Conservation (phyloP, 306 rosid species). For the Mimosa bimucronata region DNA sequence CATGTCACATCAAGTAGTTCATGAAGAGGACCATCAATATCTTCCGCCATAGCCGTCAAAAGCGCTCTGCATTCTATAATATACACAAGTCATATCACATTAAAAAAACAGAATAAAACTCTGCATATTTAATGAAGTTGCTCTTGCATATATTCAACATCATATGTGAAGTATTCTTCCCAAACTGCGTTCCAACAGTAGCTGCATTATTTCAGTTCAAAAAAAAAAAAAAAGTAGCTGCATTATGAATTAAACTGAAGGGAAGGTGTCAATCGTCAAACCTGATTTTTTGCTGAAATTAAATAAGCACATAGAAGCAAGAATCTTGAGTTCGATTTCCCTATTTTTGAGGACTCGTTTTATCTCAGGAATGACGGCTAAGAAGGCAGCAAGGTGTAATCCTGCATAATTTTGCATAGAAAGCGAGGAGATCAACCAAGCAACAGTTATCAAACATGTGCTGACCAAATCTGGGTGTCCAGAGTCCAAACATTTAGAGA, state of each 20-base stretch:
- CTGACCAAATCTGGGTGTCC: conserved; percentile 57
- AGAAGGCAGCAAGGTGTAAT: conserved; percentile 59
- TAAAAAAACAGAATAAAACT: conserved; percentile 4
- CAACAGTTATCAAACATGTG: conserved; percentile 53
- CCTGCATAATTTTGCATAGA: conserved; percentile 45
- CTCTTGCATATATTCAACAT: conserved; percentile 10
- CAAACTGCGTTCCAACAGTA: not conserved
- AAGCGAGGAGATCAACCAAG: conserved; percentile 79
- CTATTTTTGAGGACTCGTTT: conserved; percentile 53
- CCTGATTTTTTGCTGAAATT: conserved; percentile 84
- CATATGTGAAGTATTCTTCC: not conserved
- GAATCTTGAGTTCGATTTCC: conserved; percentile 60
- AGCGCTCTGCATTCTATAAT: conserved; percentile 65
- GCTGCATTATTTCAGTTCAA: too few species aligned
- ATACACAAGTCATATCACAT: conserved; percentile 6
- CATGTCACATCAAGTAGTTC: conserved; percentile 62
- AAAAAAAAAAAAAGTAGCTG: not conserved
- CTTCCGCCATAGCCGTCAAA: conserved; percentile 63
- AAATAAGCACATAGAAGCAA: conserved; percentile 73
- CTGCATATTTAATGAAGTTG: not conserved
- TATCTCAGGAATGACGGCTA: conserved; percentile 53
- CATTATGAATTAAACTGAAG: conserved; percentile 1
- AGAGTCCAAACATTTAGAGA: conserved; percentile 61
- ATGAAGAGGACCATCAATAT: conserved; percentile 56
- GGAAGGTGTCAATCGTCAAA: conserved; percentile 36